Base-by-base conservation (phyloP, 805 yeast genomes). In the Clavispora vitiphila region DNA sequence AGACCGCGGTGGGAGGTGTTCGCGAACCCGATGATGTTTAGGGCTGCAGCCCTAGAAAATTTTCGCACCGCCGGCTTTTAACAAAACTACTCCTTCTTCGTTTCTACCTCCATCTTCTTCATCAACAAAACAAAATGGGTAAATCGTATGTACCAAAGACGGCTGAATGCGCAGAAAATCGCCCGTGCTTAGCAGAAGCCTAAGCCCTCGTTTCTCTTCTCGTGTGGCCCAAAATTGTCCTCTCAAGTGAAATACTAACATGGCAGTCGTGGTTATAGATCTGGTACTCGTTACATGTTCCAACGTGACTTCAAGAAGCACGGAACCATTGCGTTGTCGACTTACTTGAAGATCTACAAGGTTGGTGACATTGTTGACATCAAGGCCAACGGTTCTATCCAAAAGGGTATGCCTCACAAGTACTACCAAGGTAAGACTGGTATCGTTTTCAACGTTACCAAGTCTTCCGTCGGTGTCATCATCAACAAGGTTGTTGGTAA, bases 381-480 rank as follows among this genome's bases (percentile, higher is more conserved):
- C 81, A 91, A 87, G 80, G 99, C 95, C 74, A 93, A 93, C 74
- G 96, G 96, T 82, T 81, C 99, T 60, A 80, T 90, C 81, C 98
- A 93, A 74, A 90, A 91, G 85, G 97, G 98, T 87, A 88, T 93
- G 96, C 99, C 99, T 74, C 96, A 88, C 89, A 93, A 93, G 81
- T 90, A 80, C 86, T 93, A 93, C 96, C 97, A 93, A 83, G 99
- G 99, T 78, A 93, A 90, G 84, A 93, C 99, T 59, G 99, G 99
- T 84, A 87, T 93, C 63, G 82, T 93, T 58, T 93, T 82, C 96
- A 93, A 93, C 83, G 95, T 93, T 61, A 91, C 99, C 85, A 93
- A 87, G 83, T 77, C 96, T 54, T 79, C 99, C 56, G 98, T 93
- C 57, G 99, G 99, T 85, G 93, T 93, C 63, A 87, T 93, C 67